Conservation (phyloP, 495 filamentous ascomycete species). For the Elaphomyces granulatus region DNA sequence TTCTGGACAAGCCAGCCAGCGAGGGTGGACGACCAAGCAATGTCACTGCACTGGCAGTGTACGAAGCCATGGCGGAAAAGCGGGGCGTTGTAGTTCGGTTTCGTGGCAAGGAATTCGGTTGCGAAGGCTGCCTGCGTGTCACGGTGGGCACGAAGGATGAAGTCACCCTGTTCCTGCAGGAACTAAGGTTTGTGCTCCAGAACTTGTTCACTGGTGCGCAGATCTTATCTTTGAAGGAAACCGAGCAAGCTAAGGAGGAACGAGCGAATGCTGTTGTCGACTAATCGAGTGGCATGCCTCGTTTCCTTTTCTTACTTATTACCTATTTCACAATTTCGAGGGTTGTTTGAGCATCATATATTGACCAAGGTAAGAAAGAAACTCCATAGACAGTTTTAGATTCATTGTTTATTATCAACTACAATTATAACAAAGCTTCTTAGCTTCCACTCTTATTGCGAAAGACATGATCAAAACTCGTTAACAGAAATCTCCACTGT, state of each 20-base stretch:
- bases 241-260: constrained; percentile 17
- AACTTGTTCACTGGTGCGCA: constrained; percentile 23
- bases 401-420: too few relatives aligned
- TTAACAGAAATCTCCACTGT: too few relatives aligned
- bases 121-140: constrained; percentile 74
- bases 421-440: too few relatives aligned
- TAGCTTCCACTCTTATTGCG: too few relatives aligned
- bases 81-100: constrained; percentile 88
- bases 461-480: too few relatives aligned
- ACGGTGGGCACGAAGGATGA: constrained; percentile 87
- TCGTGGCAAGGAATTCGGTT: constrained; percentile 81
- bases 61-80: constrained; percentile 72
- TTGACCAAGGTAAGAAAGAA: too few relatives aligned
- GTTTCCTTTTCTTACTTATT: too few relatives aligned
- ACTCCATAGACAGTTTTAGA: too few relatives aligned
- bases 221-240: constrained; percentile 14
- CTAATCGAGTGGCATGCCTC: too few relatives aligned
- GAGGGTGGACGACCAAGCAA: constrained; percentile 62
- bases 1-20: constrained; percentile 47
- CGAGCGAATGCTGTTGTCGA: constrained; percentile 17
- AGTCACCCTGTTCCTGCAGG: constrained; percentile 58
- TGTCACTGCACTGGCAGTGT: constrained; percentile 56
- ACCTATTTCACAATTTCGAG: too few relatives aligned
- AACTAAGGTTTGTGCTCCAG: constrained; percentile 46
- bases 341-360: too few relatives aligned